Percentiles rank a stretch among this genome's conserved stretches.
Evolutionary conservation across 495 filamentous ascomycete genomes (phyloP).

Genomic region (Neurospora sp.): DNA sequence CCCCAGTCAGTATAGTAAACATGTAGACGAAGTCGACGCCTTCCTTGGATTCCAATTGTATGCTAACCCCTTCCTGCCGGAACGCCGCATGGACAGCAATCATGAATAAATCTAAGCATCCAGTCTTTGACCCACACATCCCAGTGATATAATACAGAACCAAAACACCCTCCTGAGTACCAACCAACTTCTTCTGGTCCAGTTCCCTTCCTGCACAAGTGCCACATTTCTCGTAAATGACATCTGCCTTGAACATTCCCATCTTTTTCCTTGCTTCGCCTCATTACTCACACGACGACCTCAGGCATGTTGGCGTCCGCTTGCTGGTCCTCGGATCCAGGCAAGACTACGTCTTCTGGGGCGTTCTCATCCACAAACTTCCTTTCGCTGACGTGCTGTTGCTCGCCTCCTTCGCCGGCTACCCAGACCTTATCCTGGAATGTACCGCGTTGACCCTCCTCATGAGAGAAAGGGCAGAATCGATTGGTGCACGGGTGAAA

Average conservation of each 20-base stretch:
- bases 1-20: not conserved
- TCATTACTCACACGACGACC: conserved; percentile 15
- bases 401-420: conserved; percentile 41
- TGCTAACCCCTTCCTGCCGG: conserved; percentile 5
- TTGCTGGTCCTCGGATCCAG: conserved; percentile 34
- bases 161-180: conserved; percentile 2
- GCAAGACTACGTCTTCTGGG: conserved; percentile 69
- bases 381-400: conserved; percentile 69
- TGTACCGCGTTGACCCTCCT: conserved; percentile 73
- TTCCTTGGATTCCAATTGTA: conserved; percentile 12
- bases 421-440: conserved; percentile 91
- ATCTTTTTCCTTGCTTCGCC: not conserved
- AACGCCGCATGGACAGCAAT: conserved; percentile 14
- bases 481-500: conserved; percentile 85
- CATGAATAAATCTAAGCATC: not conserved
- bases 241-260: not conserved
- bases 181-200: conserved; percentile 2
- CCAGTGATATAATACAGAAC: conserved; percentile 20
- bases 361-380: conserved; percentile 71
- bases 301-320: conserved; percentile 15
- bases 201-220: not conserved
- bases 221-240: not conserved
- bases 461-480: conserved; percentile 79
- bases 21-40: not conserved
- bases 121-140: not conserved